phyloP scores from a whole-genome alignment of 2,329 filamentous ascomycete species.

The Sporothrix pallida region DNA sequence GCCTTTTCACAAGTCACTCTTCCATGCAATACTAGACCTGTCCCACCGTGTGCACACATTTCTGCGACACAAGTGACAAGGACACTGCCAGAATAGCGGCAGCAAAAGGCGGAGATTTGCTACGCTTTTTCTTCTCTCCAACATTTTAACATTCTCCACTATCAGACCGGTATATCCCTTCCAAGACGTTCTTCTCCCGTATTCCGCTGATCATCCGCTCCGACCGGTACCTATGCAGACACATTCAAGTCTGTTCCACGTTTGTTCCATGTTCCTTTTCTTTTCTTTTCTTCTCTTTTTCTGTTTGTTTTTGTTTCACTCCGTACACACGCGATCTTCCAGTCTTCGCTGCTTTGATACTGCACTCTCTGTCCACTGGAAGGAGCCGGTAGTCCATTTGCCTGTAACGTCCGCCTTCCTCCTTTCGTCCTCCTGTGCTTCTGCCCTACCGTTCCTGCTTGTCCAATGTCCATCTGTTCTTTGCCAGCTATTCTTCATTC shows the following conservation, averaged over 20 bases:
- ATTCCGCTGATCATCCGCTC: background rate
- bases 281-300: background rate
- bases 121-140: background rate
- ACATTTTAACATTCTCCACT: background rate
- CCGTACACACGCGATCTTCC: too few relatives aligned
- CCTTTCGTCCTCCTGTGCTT: background rate
- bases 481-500: background rate
- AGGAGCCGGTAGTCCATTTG: background rate
- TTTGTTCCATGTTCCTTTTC: background rate
- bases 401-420: slow-evolving; percentile 6
- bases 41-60: background rate
- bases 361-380: background rate
- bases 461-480: background rate
- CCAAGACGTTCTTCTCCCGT: background rate
- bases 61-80: slow-evolving; percentile 19
- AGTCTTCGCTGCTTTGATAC: background rate
- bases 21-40: background rate
- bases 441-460: background rate
- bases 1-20: slow-evolving; percentile 19
- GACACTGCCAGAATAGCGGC: background rate
- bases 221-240: background rate
- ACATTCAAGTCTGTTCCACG: too few relatives aligned
- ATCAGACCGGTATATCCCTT: background rate
- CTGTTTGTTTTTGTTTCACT: background rate
- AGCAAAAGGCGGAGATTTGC: slow-evolving; percentile 27